Percentiles rank a stretch among this genome's conserved stretches.
phyloP scores from a whole-genome alignment of 1,284 basidiomycete species.

The Austropuccinia psidii region DNA sequence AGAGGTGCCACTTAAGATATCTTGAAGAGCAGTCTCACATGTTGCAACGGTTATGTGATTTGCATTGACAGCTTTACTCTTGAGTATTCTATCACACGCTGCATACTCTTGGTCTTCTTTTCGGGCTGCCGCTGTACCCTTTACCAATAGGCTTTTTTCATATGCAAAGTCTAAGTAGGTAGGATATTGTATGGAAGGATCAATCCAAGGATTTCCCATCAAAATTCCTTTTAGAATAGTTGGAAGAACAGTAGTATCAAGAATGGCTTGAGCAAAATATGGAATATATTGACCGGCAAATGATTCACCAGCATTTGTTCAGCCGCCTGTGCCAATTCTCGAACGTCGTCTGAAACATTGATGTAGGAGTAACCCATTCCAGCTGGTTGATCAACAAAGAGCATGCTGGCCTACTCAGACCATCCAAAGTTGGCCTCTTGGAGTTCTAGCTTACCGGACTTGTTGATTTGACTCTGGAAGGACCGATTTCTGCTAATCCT shows the following conservation, averaged over 20 bases:
- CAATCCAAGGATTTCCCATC: conserved; percentile 97
- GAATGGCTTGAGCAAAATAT: conserved; percentile 62
- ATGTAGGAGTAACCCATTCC: conserved; percentile 90
- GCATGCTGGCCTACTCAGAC: conserved; percentile 96
- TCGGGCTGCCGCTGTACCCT: background rate
- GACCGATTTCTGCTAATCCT: conserved; percentile 93
- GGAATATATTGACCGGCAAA: conserved; percentile 99
- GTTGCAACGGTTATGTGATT: background rate
- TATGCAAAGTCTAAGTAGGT: conserved; percentile 57
- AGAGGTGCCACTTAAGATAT: background rate
- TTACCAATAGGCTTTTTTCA: conserved; percentile 13
- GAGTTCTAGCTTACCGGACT: no score
- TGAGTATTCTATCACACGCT: background rate
- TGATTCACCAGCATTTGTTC: conserved; percentile 77
- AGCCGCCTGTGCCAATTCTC: conserved; percentile 58
- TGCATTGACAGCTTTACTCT: background rate
- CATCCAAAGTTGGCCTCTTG: conserved; percentile 63
- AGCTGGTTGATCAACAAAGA: conserved; percentile 75
- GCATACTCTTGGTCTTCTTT: conserved; percentile 1
- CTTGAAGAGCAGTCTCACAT: conserved; percentile 10
- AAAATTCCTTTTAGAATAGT: conserved; percentile 65
- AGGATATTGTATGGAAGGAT: conserved; percentile 77
- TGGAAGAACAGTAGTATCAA: conserved; percentile 2
- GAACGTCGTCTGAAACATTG: conserved; percentile 73
- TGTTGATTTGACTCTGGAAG: conserved; percentile 54